Base-by-base conservation (phyloP, 139 green algal species). In the Zygnema cylindricum region DNA sequence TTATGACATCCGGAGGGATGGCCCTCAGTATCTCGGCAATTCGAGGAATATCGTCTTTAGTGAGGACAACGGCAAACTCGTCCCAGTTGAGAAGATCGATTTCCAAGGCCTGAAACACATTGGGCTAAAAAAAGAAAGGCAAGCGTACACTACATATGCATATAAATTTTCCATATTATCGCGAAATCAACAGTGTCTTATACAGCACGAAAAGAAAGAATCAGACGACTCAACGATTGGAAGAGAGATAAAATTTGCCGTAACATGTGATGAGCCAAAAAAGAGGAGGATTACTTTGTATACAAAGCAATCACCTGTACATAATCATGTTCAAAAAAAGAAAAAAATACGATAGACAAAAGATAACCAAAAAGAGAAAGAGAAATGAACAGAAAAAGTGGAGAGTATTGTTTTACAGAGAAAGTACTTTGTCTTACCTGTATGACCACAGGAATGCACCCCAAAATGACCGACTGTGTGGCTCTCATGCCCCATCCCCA, bases 401-500 rank as follows among this genome's bases (percentile, higher is more conserved):
- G 32, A 73, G 63, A 7, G 1, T n/a, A n/a, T 25, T 73, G 30
- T 30, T 73, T 25, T 30, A 73, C 25, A 73, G 30, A 25, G 57
- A n/a, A 30, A 73, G 57, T 73, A 25, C 57, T 30, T 73, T 2
- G 0, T n/a, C 71, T 41, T 16, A 84, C 89, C 76, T 91, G 86
- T 33, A 93, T 88, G 86, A 93, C 86, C 43, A 93, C 90, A 39
- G 90, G 90, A 33, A 93, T 93, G 90, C 90, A 93, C 77, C 90
- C 90, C 43, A 90, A 84, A 23, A 69, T 30, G 0, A 92, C 57
- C 1, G 33, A 33, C 1, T 75, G 23, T 16, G 42, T 43, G 0
- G 84, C 2, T 43, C 87, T 41, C 21, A 73, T 77, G 43, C 90
- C 81, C 87, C 87, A 93, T 1, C 90, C 90, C 16, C 41, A 32